Base-by-base conservation (phyloP, 805 yeast genomes). In the Ogataea trehalophila region DNA sequence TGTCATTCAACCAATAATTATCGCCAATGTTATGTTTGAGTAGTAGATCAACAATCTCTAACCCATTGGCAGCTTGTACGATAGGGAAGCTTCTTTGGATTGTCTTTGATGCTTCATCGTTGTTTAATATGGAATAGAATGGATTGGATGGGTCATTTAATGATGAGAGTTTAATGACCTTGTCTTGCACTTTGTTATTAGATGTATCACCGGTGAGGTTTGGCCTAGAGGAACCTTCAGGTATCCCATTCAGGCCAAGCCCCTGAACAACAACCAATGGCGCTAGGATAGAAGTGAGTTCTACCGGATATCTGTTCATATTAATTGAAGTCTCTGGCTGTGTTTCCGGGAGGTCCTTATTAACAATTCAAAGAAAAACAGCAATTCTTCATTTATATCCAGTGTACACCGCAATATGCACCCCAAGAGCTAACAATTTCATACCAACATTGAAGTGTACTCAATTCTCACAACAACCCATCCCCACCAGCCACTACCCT, bases 181-280 rank as follows among this genome's bases (percentile, higher is more conserved):
- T 45, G 40, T 58, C 61, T 16, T 46, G 7, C 9, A 26, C 31
- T 26, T 26, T 26, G 9, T 26, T 26, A 26, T 42, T 8, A 36
- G 16, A 26, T 9, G 31, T 9, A 26, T 13, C 31, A 26, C 31
- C 29, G 41, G 7, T n/a, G 7, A 14, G 43, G 37, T 7, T 45
- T 14, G 37, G 22, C 18, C 41, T 34, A 29, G 22, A 26, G 1
- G 57, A 39, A 1, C 54, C 58, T 17, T 54, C 47, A 2, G 57
- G 58, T 3, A 55, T 23, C 5, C 57, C 54, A 33, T 56, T 54
- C 17, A 52, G 47, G 1, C 72, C 74, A 5, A 74, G 50, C 1
- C 79, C 79, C 48, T 74, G 79, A 2, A 74, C 50, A 1, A 68
- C 56, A 20, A 74, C 68, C 44, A 74, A 51, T 0, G 79, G 79